phyloP scores from a whole-genome alignment of 116 monocot genomes.

The Phalaenopsis hybrid region DNA sequence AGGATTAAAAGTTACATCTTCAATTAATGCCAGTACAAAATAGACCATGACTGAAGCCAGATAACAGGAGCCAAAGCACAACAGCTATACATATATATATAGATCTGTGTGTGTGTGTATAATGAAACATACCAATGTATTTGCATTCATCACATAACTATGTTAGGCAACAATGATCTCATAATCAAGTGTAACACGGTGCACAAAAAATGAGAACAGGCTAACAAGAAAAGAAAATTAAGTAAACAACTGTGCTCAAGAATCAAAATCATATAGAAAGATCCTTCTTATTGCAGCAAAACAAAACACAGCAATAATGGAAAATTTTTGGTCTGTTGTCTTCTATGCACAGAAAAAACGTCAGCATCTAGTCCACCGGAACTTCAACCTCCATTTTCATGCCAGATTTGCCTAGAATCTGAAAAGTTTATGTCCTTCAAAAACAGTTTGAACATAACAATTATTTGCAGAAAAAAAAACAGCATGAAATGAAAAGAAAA shows the following conservation, averaged over 20 bases:
- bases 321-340: neutral
- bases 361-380: constrained; percentile 44
- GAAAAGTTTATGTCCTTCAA: constrained; percentile 2
- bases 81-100: too few relatives aligned
- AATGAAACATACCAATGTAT: neutral
- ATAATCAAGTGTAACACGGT: neutral
- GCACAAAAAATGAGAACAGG: too few relatives aligned
- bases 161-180: neutral
- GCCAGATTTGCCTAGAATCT: constrained; percentile 55
- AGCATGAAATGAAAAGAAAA: neutral
- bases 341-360: neutral
- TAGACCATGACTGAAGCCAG: too few relatives aligned
- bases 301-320: neutral
- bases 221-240: neutral
- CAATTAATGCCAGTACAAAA: too few relatives aligned
- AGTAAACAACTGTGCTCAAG: neutral
- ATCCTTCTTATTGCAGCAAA: neutral
- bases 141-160: neutral
- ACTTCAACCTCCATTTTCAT: constrained; percentile 79
- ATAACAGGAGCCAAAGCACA: too few relatives aligned
- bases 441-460: neutral
- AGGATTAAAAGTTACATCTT: too few relatives aligned
- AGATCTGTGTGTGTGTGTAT: too few relatives aligned
- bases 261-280: neutral
- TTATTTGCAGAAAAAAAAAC: neutral